Percentiles rank a stretch among this genome's conserved stretches.
phyloP scores from a whole-genome alignment of 2,329 filamentous ascomycete species.

The Emmonsiellopsis sp. region DNA sequence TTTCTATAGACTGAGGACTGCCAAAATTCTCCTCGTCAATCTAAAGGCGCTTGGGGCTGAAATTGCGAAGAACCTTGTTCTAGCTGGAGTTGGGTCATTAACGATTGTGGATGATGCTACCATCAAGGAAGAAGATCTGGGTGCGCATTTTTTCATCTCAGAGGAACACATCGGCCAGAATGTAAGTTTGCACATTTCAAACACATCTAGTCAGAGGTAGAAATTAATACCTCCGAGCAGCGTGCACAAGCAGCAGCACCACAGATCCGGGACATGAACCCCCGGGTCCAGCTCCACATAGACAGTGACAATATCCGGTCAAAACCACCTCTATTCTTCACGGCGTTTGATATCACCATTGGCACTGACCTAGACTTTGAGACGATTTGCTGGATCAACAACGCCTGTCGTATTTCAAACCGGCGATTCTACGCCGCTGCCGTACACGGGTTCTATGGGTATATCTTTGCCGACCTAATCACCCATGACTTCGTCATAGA shows the following conservation, averaged over 20 bases:
- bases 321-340: constrained; percentile 67
- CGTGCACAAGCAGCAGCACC: constrained; percentile 70
- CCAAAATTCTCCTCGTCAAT: constrained; percentile 81
- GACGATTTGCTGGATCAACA: constrained; percentile 71
- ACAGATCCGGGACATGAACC: constrained; percentile 80
- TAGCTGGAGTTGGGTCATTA: constrained; percentile 83
- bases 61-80: constrained; percentile 92
- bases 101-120: constrained; percentile 73
- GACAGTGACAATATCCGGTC: constrained; percentile 59
- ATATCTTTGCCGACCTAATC: constrained; percentile 88
- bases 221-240: constrained; percentile 24
- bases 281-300: constrained; percentile 67
- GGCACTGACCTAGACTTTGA: constrained; percentile 77
- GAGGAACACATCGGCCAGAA: constrained; percentile 68
- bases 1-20: constrained; percentile 62
- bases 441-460: constrained; percentile 85
- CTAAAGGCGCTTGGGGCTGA: constrained; percentile 85
- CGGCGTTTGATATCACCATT: constrained; percentile 74
- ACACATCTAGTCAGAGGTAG: background rate
- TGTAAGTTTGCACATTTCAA: constrained; percentile 27
- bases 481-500: constrained; percentile 84
- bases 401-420: constrained; percentile 67
- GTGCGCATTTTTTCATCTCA: constrained; percentile 72
- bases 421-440: constrained; percentile 83
- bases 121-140: constrained; percentile 72